phyloP scores from a whole-genome alignment of 192 early-diverging fungal genomes.

The Backusella mclennaniae region DNA sequence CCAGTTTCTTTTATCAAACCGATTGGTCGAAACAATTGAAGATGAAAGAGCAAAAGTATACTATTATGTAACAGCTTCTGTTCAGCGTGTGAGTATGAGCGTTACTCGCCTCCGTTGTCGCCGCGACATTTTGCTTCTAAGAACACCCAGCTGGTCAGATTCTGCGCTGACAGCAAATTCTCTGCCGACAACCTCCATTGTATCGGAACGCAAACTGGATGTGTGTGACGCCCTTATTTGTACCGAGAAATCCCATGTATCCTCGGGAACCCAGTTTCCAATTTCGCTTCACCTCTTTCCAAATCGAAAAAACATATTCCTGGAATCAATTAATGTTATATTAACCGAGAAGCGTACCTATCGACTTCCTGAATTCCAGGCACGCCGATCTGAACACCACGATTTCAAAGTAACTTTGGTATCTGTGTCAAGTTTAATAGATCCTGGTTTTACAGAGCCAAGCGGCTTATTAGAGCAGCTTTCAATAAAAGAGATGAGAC shows the following conservation, averaged over 20 bases:
- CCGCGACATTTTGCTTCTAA: conserved; percentile 26
- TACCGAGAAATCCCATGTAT: conserved; percentile 24
- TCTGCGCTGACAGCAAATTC: conserved; percentile 18
- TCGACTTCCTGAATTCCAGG: conserved; percentile 31
- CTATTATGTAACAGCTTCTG: conserved; percentile 25
- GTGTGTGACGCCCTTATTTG: conserved; percentile 19
- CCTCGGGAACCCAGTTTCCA: conserved; percentile 28
- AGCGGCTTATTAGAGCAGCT: neutral
- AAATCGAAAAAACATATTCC: conserved; percentile 19
- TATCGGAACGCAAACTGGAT: conserved; percentile 19
- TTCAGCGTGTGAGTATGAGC: conserved; percentile 15
- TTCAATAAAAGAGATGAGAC: conserved; percentile 12
- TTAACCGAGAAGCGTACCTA: conserved; percentile 24
- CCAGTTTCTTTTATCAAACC: conserved; percentile 30
- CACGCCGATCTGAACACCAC: conserved; percentile 8
- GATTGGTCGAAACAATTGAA: conserved; percentile 31
- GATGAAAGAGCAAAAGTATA: conserved; percentile 31
- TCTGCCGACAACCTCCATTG: conserved; percentile 24
- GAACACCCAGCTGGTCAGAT: conserved; percentile 24
- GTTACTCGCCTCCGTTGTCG: conserved; percentile 14
- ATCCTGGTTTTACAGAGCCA: neutral
- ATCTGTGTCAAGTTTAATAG: conserved; percentile 1
- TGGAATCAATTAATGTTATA: conserved; percentile 28
- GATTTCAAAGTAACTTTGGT: conserved; percentile 10
- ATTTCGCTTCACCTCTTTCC: conserved; percentile 20